These are phyloP conservation scores for Zymoseptoria crescenta DNA, from an alignment of 2,329 filamentous ascomycete genomes.

Conservation along the genomic window DNA sequence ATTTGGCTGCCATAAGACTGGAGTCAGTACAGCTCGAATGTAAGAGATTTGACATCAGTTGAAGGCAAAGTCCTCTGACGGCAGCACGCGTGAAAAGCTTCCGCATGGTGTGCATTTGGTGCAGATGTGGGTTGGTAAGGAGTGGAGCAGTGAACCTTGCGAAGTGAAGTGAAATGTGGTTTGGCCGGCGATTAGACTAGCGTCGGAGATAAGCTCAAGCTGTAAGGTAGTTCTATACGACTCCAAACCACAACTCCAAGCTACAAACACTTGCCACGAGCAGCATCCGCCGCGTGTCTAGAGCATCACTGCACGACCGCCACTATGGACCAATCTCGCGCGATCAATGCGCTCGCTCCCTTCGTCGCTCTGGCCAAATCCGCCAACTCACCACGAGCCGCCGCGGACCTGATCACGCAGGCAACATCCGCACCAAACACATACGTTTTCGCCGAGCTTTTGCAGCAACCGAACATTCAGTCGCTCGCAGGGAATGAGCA, in stretches of 20 bases:
- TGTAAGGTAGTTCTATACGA: background rate
- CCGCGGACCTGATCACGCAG: slow-evolving; percentile 76
- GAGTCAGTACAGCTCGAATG: background rate
- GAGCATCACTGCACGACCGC: background rate
- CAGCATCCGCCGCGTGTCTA: background rate
- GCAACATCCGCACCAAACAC: slow-evolving; percentile 86
- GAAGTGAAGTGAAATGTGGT: background rate
- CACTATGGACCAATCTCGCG: slow-evolving; percentile 62
- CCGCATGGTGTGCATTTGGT: background rate
- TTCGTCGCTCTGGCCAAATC: slow-evolving; percentile 84
- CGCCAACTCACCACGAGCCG: slow-evolving; percentile 72
- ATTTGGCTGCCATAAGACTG: background rate
- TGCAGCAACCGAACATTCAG: slow-evolving; percentile 72
- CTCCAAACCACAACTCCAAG: background rate
- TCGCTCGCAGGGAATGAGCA: slow-evolving; percentile 58
- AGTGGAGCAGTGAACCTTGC: background rate
- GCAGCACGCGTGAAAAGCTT: too few species aligned
- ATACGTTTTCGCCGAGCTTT: slow-evolving; percentile 90
- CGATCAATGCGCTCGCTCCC: slow-evolving; percentile 61
- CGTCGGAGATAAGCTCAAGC: background rate
- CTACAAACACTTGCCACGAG: background rate
- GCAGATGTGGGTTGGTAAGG: background rate
- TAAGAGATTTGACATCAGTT: too few species aligned
- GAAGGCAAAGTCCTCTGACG: too few species aligned
- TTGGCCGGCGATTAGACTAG: background rate